A percentile compares a stretch with the other conserved stretches of the same genome.
These are phyloP conservation scores for Mollisia scopiformis DNA, from an alignment of 2,329 filamentous ascomycete genomes.

Conservation along the genomic window DNA sequence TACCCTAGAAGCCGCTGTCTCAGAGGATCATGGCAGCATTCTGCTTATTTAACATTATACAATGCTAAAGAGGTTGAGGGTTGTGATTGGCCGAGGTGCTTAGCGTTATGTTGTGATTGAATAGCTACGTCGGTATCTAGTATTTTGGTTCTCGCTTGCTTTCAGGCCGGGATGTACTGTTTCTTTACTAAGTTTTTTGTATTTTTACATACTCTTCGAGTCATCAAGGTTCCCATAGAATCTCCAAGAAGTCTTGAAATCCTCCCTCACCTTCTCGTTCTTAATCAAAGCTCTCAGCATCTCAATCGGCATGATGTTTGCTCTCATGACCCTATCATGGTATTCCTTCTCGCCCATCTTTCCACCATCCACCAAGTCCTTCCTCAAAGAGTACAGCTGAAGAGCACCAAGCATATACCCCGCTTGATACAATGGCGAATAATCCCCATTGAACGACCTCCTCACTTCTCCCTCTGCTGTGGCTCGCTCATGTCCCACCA, in stretches of 20 bases:
- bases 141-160: too few species aligned
- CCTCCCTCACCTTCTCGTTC: constrained; percentile 42
- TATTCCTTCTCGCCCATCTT: constrained; percentile 54
- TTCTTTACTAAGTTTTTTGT: neutral
- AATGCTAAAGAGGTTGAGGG: too few species aligned
- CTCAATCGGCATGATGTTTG: constrained; percentile 58
- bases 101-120: too few species aligned
- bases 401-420: constrained; percentile 63
- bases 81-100: too few species aligned
- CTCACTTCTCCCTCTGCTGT: constrained; percentile 64
- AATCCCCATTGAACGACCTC: constrained; percentile 57
- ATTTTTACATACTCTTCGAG: neutral
- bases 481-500: constrained; percentile 60
- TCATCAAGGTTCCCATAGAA: constrained; percentile 42
- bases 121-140: too few species aligned
- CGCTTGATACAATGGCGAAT: constrained; percentile 60
- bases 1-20: too few species aligned
- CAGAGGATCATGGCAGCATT: too few species aligned
- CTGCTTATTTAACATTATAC: too few species aligned
- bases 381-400: constrained; percentile 54
- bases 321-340: constrained; percentile 54
- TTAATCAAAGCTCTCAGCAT: constrained; percentile 52
- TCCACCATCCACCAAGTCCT: constrained; percentile 47
- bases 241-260: constrained; percentile 52
- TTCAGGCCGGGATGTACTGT: too few species aligned